Evolutionary conservation across 2,329 filamentous ascomycete species (phyloP), one percentile per base, ranked within the genome.

Genomic region (Pochonia chlamydosporia): DNA sequence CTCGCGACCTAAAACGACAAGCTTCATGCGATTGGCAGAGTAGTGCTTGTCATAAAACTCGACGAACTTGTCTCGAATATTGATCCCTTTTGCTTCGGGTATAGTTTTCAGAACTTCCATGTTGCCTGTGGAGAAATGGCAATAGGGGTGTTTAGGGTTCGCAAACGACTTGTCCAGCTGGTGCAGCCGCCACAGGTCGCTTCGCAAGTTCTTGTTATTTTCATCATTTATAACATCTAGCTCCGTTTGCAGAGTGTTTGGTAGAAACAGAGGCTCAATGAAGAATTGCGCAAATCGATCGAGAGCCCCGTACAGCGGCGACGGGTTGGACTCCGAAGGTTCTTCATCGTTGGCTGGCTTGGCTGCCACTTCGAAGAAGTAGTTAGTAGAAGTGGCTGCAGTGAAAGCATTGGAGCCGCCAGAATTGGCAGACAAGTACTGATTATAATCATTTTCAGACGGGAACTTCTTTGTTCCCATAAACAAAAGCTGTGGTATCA

Each of bases 401-500:
- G 93, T 99, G 66, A 95, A 97, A 47, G 93, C 93, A 65, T 99
- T 99, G 24, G 91, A 96, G 61, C 85, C 83, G 47, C 93, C 93
- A 9, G 90, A 95, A 65, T 96, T 86, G 50, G 88, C 79, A 44
- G 90, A 87, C 46, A 99, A 80, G 65, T 95, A 99, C 63, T 92
- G 85, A 60, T 89, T 89, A 73, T 99, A 99, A 54, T 87, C 92
- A 66, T 99, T 97, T 69, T 96, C 92, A 63, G 85, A 81, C 1
- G 93, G 93, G 61, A 93, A 99, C 80, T 97, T 99, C 67, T 96
- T 86, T 7, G 93, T 99, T 43, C 93, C 93, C 93, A 99, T 97
- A 72, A 99, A 99, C 21, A 99, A 73, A 54, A 96, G 72, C 76
- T 84, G 44, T 26, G 28, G 10, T n/a, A 6, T 23, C 21, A 45